Conservation (phyloP, 306 rosid genomes). For the Vicia villosa region DNA sequence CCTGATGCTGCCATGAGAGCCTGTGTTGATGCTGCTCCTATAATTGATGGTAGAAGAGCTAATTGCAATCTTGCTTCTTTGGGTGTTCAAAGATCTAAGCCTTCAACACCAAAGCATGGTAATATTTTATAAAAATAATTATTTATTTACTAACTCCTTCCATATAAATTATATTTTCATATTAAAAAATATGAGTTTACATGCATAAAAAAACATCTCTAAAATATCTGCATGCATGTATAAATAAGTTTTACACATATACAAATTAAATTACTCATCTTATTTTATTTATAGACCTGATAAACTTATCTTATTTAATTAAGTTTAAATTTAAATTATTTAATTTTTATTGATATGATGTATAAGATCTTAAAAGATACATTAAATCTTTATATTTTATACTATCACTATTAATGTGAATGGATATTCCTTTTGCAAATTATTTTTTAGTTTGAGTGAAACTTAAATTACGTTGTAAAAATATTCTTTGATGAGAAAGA, state of each 20-base stretch:
- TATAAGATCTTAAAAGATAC: conserved; percentile 44
- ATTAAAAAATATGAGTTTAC: neutral
- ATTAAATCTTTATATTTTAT: conserved; percentile 37
- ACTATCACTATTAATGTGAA: conserved; percentile 26
- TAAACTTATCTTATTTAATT: conserved; percentile 11
- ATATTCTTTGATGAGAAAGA: conserved; percentile 48
- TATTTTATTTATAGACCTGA: neutral
- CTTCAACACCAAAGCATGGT: conserved; percentile 97
- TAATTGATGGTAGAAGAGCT: conserved; percentile 93
- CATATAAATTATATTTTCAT: neutral
- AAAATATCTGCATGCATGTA: neutral
- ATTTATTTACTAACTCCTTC: neutral
- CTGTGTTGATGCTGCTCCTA: conserved; percentile 97
- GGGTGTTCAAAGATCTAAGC: conserved; percentile 99
- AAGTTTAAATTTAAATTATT: neutral
- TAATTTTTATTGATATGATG: conserved; percentile 26
- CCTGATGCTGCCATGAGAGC: conserved; percentile 98
- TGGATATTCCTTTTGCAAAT: conserved; percentile 47
- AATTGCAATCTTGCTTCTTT: conserved; percentile 98
- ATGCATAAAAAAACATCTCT: neutral
- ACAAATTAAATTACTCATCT: neutral
- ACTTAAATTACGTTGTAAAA: conserved; percentile 25
- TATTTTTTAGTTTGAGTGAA: conserved; percentile 35
- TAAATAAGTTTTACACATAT: neutral
- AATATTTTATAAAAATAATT: neutral